These are phyloP conservation scores for Draba incana DNA, from an alignment of 345 rosid genomes.

Conservation along the genomic window DNA sequence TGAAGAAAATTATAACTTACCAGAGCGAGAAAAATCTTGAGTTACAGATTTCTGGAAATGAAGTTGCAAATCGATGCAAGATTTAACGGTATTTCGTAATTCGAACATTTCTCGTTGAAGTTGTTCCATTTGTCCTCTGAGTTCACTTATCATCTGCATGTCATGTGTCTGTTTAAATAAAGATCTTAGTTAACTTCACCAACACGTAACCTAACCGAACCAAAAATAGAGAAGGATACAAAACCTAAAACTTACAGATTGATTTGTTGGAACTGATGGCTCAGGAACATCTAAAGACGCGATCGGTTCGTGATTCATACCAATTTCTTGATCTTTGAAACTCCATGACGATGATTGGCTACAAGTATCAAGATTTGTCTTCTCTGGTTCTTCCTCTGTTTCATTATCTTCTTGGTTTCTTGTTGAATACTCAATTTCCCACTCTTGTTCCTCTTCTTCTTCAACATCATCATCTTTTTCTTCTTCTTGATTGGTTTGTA, in stretches of 20 bases:
- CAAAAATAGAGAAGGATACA: not conserved
- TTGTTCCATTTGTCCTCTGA: conserved; percentile 71
- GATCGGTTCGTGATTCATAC: conserved; percentile 44
- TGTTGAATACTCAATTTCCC: conserved; percentile 30
- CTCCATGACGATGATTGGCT: conserved; percentile 62
- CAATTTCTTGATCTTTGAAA: conserved; percentile 50
- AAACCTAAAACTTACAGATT: conserved; percentile 50
- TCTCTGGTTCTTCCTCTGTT: conserved; percentile 42
- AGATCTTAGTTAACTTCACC: conserved; percentile 21
- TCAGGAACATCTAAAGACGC: conserved; percentile 38
- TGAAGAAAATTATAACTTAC: conserved; percentile 40
- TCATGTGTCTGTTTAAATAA: conserved; percentile 48
- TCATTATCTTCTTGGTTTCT: conserved; percentile 40
- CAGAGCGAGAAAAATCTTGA: conserved; percentile 48
- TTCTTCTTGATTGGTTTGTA: conserved; percentile 33
- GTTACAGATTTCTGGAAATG: conserved; percentile 50
- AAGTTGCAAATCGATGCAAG: conserved; percentile 70
- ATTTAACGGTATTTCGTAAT: conserved; percentile 54
- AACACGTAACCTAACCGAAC: conserved; percentile 7
- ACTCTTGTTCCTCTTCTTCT: conserved; percentile 33
- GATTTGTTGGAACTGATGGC: conserved; percentile 38
- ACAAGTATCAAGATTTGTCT: conserved; percentile 44
- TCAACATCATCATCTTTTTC: conserved; percentile 9
- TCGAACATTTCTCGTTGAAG: conserved; percentile 72
- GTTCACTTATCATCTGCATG: conserved; percentile 61